Conservation (phyloP, 2,329 filamentous ascomycete genomes). For the Fusarium setosum region DNA sequence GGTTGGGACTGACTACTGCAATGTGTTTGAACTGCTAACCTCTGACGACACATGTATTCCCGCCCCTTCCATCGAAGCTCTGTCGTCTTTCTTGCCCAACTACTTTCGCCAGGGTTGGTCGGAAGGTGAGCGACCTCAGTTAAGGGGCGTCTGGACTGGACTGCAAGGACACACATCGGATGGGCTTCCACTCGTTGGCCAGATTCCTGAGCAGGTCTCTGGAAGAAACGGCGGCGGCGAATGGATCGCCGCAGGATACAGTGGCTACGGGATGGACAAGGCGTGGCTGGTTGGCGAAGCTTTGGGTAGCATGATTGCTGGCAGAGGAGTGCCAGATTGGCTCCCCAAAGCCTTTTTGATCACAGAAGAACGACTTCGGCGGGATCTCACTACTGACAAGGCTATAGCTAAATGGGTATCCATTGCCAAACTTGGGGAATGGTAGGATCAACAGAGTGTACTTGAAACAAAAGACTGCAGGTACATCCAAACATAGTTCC, state of each 20-base stretch:
- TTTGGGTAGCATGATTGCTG: conserved; percentile 40
- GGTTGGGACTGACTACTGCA: conserved; percentile 61
- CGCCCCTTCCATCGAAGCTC: conserved; percentile 45
- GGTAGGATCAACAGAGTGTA: too few species aligned
- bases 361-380: conserved; percentile 10
- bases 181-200: conserved; percentile 58
- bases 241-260: conserved; percentile 61
- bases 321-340: conserved; percentile 37
- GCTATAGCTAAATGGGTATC: not conserved
- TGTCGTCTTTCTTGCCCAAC: conserved; percentile 51
- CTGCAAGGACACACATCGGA: conserved; percentile 59
- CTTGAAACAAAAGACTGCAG: too few species aligned
- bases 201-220: conserved; percentile 47
- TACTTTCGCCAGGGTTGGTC: conserved; percentile 48
- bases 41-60: conserved; percentile 56
- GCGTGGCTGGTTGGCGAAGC: conserved; percentile 61
- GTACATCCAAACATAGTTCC: too few species aligned
- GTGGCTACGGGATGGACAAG: conserved; percentile 62
- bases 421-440: not conserved
- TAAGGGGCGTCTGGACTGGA: conserved; percentile 59
- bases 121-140: conserved; percentile 39
- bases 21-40: conserved; percentile 52
- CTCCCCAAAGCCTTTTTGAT: conserved; percentile 25
- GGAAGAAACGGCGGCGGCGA: conserved; percentile 42
- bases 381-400: not conserved